Percentiles rank a stretch among this genome's conserved stretches.
Evolutionary conservation across 345 rosid species (phyloP).

Genomic region (Salix arbutifolia): DNA sequence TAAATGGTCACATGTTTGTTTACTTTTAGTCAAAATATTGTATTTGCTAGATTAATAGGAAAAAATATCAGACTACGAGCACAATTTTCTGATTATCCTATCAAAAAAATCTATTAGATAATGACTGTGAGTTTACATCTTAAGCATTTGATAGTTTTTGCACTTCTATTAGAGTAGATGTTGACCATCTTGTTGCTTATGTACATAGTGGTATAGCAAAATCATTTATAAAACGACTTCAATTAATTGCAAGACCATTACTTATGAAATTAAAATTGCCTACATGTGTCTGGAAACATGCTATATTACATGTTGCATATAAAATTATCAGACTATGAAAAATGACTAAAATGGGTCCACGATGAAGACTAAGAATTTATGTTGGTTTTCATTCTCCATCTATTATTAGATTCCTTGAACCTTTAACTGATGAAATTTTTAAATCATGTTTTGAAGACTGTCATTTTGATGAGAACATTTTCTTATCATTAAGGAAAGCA

Average conservation of each 20-base stretch:
- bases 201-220: not conserved
- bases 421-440: too few relatives aligned
- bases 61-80: not conserved
- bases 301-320: not conserved
- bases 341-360: too few relatives aligned
- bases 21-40: too few relatives aligned
- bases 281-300: not conserved
- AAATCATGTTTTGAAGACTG: not conserved
- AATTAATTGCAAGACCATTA: not conserved
- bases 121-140: slow-evolving; percentile 15
- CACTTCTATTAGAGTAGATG: not conserved
- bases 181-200: not conserved
- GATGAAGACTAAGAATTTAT: too few relatives aligned
- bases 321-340: too few relatives aligned
- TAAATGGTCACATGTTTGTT: too few relatives aligned
- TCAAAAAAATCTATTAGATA: slow-evolving; percentile 14
- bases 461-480: slow-evolving; percentile 2
- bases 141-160: slow-evolving; percentile 9
- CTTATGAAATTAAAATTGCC: too few relatives aligned
- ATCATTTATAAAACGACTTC: not conserved
- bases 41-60: not conserved
- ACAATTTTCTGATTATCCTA: slow-evolving; percentile 9
- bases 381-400: too few relatives aligned
- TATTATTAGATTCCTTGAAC: too few relatives aligned
- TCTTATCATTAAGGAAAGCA: not conserved